Conservation (phyloP, 352 stramenopile species). For the Globisporangium acanthophoron region DNA sequence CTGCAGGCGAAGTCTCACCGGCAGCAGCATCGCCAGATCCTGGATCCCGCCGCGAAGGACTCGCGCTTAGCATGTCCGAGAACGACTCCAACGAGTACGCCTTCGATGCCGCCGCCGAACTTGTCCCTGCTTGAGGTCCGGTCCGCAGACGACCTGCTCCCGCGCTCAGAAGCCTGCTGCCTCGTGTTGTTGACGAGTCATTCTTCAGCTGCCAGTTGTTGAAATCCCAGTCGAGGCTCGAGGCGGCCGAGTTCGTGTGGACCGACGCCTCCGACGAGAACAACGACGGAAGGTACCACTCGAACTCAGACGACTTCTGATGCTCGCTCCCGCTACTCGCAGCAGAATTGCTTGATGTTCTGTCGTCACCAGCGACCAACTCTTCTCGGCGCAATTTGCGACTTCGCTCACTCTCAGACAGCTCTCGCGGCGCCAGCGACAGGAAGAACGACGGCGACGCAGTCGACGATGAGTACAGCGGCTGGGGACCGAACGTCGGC, state of each 20-base stretch:
- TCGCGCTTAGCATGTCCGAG: conserved; percentile 40
- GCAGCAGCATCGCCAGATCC: conserved; percentile 9
- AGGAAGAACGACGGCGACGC: conserved; percentile 42
- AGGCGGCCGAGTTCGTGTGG: conserved; percentile 39
- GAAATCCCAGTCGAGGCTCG: conserved; percentile 79
- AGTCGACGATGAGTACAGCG: conserved; percentile 31
- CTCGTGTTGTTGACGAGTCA: conserved; percentile 5
- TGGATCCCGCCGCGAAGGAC: conserved; percentile 8
- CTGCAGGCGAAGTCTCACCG: conserved; percentile 13
- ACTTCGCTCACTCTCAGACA: not conserved
- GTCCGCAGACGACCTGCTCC: conserved; percentile 2
- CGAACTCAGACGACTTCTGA: conserved; percentile 34
- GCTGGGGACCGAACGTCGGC: conserved; percentile 34
- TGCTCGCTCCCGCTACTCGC: conserved; percentile 7
- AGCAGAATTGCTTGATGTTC: conserved; percentile 11
- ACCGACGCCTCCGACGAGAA: conserved; percentile 67
- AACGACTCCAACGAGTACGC: conserved; percentile 61
- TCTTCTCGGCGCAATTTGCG: conserved; percentile 8
- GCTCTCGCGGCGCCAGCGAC: conserved; percentile 30
- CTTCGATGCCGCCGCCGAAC: conserved; percentile 20
- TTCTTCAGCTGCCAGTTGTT: conserved; percentile 39
- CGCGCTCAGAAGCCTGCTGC: not conserved
- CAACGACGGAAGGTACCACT: conserved; percentile 72
- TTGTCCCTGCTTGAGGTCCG: conserved; percentile 6
- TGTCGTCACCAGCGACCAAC: conserved; percentile 15